Conservation (phyloP, 352 stramenopile species). For the Phytophthora melonis region DNA sequence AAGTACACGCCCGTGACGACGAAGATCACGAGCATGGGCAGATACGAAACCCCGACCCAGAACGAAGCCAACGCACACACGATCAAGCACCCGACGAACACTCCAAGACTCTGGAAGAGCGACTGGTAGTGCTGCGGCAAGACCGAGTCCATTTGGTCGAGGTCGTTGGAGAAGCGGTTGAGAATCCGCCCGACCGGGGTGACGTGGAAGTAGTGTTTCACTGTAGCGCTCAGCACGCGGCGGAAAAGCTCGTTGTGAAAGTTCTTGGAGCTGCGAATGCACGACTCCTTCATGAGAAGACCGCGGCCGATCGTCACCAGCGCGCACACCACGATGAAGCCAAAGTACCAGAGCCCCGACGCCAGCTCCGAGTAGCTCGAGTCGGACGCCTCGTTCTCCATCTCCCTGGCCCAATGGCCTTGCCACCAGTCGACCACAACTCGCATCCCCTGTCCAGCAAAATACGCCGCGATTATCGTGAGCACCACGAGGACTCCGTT, state of each 20-base stretch:
- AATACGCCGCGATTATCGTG: constrained; percentile 26
- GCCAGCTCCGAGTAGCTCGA: constrained; percentile 47
- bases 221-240: constrained; percentile 48
- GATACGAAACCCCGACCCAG: constrained; percentile 58
- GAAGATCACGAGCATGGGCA: constrained; percentile 71
- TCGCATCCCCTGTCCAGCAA: constrained; percentile 28
- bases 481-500: constrained; percentile 37
- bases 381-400: constrained; percentile 24
- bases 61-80: constrained; percentile 52
- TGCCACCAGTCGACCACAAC: constrained; percentile 49
- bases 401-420: constrained; percentile 44
- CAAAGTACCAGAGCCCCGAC: constrained; percentile 52
- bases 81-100: constrained; percentile 47
- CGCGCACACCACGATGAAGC: constrained; percentile 38
- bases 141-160: constrained; percentile 56
- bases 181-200: constrained; percentile 61
- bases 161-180: constrained; percentile 60
- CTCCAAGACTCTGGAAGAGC: constrained; percentile 39
- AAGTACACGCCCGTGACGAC: constrained; percentile 84
- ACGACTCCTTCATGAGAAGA: constrained; percentile 41
- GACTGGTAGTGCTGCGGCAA: constrained; percentile 51
- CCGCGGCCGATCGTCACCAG: constrained; percentile 32
- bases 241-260: constrained; percentile 48
- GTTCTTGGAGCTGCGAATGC: constrained; percentile 38
- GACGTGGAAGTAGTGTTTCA: constrained; percentile 64